phyloP scores from a whole-genome alignment of 306 rosid genomes.

The Albizia julibrissin region DNA sequence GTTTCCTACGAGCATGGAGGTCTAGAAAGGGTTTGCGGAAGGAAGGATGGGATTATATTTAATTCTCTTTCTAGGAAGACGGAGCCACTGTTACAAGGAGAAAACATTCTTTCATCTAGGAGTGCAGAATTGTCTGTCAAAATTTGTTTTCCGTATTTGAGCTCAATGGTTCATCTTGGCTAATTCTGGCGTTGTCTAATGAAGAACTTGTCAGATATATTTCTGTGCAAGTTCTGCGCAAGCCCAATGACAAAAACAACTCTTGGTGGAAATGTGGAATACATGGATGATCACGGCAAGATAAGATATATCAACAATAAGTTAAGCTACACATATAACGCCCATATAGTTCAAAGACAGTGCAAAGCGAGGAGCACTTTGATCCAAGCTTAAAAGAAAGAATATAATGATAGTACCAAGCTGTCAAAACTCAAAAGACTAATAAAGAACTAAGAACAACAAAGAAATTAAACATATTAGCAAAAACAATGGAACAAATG shows the following conservation, averaged over 20 bases:
- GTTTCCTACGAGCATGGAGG: not conserved
- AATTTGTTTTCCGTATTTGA: slow-evolving; percentile 43
- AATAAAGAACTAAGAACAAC: not conserved
- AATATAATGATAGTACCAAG: not conserved
- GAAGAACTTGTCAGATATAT: slow-evolving; percentile 38
- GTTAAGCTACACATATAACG: not conserved
- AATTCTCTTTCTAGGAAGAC: slow-evolving; percentile 30
- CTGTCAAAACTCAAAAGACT: not conserved
- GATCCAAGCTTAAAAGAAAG: not conserved
- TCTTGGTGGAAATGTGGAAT: not conserved
- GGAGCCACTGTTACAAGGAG: slow-evolving; percentile 21
- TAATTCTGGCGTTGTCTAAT: slow-evolving; percentile 32
- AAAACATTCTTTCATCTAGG: slow-evolving; percentile 30
- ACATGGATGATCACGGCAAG: not conserved
- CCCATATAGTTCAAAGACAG: not conserved
- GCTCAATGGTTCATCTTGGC: slow-evolving; percentile 27
- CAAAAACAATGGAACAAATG: not conserved
- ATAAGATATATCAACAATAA: not conserved
- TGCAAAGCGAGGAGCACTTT: not conserved
- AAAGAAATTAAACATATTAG: not conserved
- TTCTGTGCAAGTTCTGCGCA: slow-evolving; percentile 40
- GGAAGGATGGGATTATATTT: slow-evolving; percentile 39
- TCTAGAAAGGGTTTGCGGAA: not conserved
- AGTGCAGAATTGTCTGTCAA: slow-evolving; percentile 34
- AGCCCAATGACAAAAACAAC: slow-evolving; percentile 13